Conservation (phyloP, 2,329 filamentous ascomycete genomes). For the Xenosphaeropsis pyriputrescens region DNA sequence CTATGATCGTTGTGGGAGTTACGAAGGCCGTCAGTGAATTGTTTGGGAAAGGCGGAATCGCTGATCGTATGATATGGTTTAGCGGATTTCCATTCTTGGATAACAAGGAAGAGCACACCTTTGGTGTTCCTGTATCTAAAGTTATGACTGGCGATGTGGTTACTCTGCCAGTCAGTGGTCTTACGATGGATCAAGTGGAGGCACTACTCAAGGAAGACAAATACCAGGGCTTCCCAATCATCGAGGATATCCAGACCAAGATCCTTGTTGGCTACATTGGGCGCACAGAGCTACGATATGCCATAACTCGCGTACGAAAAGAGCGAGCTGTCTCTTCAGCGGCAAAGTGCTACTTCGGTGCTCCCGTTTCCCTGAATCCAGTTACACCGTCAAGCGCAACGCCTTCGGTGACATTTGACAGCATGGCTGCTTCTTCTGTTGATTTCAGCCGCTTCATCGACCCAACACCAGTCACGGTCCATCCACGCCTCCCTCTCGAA, state of each 20-base stretch:
- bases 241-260: constrained; percentile 57
- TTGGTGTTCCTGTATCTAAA: constrained; percentile 82
- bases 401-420: constrained; percentile 40
- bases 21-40: constrained; percentile 87
- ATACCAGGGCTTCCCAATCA: constrained; percentile 87
- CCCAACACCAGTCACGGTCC: constrained; percentile 75
- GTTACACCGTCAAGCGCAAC: constrained; percentile 17
- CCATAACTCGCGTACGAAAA: constrained; percentile 64
- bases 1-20: constrained; percentile 96
- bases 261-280: constrained; percentile 84
- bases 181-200: constrained; percentile 66
- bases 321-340: constrained; percentile 50
- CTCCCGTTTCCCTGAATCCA: constrained; percentile 23
- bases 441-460: constrained; percentile 86
- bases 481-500: constrained; percentile 81
- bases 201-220: constrained; percentile 60
- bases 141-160: constrained; percentile 74
- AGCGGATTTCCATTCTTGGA: constrained; percentile 95
- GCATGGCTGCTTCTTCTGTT: constrained; percentile 41
- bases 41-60: constrained; percentile 92
- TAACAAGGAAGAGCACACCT: constrained; percentile 94
- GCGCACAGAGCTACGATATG: constrained; percentile 80
- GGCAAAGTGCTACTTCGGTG: constrained; percentile 61
- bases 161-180: constrained; percentile 57
- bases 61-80: constrained; percentile 98